Base-by-base conservation (phyloP, 306 rosid species). In the Spatholobus suberectus region DNA sequence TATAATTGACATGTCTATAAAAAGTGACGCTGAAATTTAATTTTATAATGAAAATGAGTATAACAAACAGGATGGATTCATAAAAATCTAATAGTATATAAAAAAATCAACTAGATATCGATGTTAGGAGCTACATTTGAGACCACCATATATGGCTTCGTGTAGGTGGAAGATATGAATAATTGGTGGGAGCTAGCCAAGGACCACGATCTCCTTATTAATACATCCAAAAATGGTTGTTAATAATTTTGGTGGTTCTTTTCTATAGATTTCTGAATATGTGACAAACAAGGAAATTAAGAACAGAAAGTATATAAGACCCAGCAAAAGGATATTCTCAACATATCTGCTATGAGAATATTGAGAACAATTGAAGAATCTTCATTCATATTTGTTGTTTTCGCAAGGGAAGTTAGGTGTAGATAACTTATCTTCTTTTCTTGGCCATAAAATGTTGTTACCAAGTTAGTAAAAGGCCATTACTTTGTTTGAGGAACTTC, bases 121-220 rank as follows among this genome's bases (percentile, higher is more conserved):
- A 37, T 34, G 51, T 68, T 65, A n/a, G 6, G 46, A 15, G 71
- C 41, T 29, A 15, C 69, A 59, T 61, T 59, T 59, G 40, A 61
- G 68, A 14, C 21, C n/a, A 59, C 18, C 18, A 61, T 26, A 2
- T 27, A 61, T 35, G 71, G 24, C 21, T 65, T 35, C 1, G 27
- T 40, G 74, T 21, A 20, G 54, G 49, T 40, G 9, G 54, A 40
- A 68, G 51, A 40, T 37, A 20, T 37, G 51, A 26, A 34, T 35
- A 67, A 70, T 70, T 44, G 40, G 41, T 24, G 26, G 10, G 43
- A 58, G 32, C 37, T 58, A 15, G 24, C 59, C 1, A 46, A 34
- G 76, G 61, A 71, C 76, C 76, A 23, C 57, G 5, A 40, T 46
- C 47, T 66, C 47, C 72, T 66, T 8, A 68, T 66, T 8, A 68